Conservation (phyloP, 768 basidiomycete genomes). For the Rhizopogon rudus region DNA sequence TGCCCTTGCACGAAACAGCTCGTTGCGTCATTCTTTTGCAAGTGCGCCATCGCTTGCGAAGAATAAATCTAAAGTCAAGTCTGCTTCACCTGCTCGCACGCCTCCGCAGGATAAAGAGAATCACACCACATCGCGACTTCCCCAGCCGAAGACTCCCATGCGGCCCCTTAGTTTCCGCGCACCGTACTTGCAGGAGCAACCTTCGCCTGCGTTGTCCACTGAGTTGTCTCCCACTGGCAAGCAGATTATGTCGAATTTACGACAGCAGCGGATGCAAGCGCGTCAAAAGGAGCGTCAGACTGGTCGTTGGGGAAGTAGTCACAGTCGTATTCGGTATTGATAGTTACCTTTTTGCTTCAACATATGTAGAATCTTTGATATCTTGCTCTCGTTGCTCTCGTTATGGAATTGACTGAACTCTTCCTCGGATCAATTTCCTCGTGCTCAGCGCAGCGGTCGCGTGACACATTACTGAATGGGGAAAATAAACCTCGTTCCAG, state of each 20-base stretch:
- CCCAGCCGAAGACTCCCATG: slow-evolving; percentile 38
- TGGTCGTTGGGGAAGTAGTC: slow-evolving; percentile 26
- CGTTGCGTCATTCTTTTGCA: slow-evolving; percentile 3
- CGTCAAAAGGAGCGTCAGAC: slow-evolving; percentile 26
- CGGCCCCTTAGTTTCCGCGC: slow-evolving; percentile 37
- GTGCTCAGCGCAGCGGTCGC: too few relatives aligned
- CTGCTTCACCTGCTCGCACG: neutral
- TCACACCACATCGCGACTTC: slow-evolving; percentile 21
- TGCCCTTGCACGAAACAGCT: slow-evolving; percentile 3
- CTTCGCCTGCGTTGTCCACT: slow-evolving; percentile 67
- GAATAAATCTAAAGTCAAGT: neutral
- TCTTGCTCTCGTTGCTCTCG: slow-evolving; percentile 8
- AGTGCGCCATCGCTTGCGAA: neutral
- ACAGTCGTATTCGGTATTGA: slow-evolving; percentile 27
- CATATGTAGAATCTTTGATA: neutral
- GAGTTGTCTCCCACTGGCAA: slow-evolving; percentile 67
- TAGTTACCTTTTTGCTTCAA: neutral
- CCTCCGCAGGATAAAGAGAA: slow-evolving; percentile 18
- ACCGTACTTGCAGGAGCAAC: slow-evolving; percentile 23
- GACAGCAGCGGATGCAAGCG: slow-evolving; percentile 35
- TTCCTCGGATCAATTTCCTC: too few relatives aligned
- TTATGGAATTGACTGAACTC: neutral
- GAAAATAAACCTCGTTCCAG: neutral
- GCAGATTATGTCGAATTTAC: slow-evolving; percentile 62
- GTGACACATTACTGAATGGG: neutral